Evolutionary conservation across 2,329 filamentous ascomycete genomes (phyloP).

Genomic region (Cytospora paraplurivora): DNA sequence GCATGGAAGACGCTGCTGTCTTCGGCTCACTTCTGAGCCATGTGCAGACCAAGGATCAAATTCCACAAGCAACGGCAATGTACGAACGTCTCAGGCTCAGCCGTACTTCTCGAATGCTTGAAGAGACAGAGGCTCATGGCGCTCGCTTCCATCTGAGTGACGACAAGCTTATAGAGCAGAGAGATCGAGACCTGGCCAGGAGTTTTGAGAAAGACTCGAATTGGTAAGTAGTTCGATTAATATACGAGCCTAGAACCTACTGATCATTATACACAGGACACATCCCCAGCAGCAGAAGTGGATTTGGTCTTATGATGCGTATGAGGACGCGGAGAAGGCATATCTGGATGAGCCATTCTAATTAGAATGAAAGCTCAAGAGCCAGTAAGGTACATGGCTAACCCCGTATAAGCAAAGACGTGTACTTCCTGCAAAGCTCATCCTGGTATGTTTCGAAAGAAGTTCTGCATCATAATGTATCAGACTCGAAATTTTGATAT

Average conservation of each 20-base stretch:
- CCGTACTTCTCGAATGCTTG: neutral
- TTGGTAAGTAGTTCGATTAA: too few species aligned
- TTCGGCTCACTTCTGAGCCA: neutral
- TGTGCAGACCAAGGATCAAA: neutral
- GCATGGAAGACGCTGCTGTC: neutral
- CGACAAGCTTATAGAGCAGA: neutral
- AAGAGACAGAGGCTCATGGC: neutral
- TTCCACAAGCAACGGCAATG: neutral
- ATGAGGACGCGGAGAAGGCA: neutral
- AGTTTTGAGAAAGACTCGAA: neutral
- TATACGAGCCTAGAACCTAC: too few species aligned
- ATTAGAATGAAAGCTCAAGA: neutral
- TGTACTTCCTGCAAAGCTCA: too few species aligned
- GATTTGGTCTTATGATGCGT: constrained; percentile 4
- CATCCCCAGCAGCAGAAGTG: neutral
- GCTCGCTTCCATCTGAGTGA: neutral
- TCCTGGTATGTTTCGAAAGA: too few species aligned
- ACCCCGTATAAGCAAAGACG: too few species aligned
- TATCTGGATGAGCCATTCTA: neutral
- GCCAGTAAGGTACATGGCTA: too few species aligned
- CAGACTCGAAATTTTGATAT: too few species aligned
- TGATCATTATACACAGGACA: neutral
- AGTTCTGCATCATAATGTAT: too few species aligned
- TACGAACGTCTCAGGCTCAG: neutral
- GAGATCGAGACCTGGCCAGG: neutral